Conservation (phyloP, 495 filamentous ascomycete species). For the Viridothelium virens region DNA sequence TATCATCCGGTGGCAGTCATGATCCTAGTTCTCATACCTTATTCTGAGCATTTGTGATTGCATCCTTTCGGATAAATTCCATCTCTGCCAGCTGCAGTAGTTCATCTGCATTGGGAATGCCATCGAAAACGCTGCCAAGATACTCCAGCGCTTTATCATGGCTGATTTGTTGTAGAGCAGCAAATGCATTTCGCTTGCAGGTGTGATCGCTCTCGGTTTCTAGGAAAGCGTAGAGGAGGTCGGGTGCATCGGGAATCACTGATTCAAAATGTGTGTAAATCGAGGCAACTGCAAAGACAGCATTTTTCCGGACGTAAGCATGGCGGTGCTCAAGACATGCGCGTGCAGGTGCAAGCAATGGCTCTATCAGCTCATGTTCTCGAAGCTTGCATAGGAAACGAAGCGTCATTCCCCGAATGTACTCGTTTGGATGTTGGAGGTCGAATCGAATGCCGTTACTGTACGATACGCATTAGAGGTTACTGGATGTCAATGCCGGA, state of each 20-base stretch:
- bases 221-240: slow-evolving; percentile 83
- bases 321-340: slow-evolving; percentile 91
- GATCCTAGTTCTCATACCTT: slow-evolving; percentile 52
- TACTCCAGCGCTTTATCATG: slow-evolving; percentile 90
- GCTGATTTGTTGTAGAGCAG: slow-evolving; percentile 80
- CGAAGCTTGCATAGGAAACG: slow-evolving; percentile 95
- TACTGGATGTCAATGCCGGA: neutral
- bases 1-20: neutral
- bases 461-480: neutral
- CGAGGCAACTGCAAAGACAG: slow-evolving; percentile 86
- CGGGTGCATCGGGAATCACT: slow-evolving; percentile 91
- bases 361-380: slow-evolving; percentile 93
- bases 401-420: slow-evolving; percentile 91
- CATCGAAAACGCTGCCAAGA: slow-evolving; percentile 83
- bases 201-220: slow-evolving; percentile 88
- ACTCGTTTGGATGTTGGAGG: slow-evolving; percentile 95
- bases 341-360: slow-evolving; percentile 82
- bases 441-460: slow-evolving; percentile 98
- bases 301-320: slow-evolving; percentile 96
- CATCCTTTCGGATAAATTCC: slow-evolving; percentile 96
- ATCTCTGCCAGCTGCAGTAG: slow-evolving; percentile 86
- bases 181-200: slow-evolving; percentile 97
- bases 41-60: slow-evolving; percentile 85
- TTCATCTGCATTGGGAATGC: slow-evolving; percentile 89
- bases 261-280: slow-evolving; percentile 87